Percentiles rank a stretch among this genome's conserved stretches.
Conservation (phyloP, 139 green algal species). For the Coelastrella sp. region DNA sequence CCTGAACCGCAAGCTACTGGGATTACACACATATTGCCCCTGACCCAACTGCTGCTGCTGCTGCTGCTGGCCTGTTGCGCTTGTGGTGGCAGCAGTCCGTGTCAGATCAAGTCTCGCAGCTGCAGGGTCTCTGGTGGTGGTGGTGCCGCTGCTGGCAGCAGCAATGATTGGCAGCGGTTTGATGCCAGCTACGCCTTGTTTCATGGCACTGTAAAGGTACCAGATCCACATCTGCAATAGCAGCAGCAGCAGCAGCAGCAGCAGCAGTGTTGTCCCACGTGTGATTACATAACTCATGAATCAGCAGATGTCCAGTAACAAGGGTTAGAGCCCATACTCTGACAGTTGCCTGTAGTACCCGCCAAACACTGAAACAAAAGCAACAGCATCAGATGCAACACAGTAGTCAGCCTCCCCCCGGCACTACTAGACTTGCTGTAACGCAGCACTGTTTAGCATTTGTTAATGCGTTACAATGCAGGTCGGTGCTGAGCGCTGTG, state of each 20-base stretch:
- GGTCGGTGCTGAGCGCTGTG: too few species aligned
- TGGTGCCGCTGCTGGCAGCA: not conserved
- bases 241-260: not conserved
- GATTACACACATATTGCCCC: not conserved
- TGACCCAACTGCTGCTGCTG: not conserved
- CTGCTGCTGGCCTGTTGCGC: not conserved
- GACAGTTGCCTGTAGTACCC: too few species aligned
- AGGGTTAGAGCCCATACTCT: too few species aligned
- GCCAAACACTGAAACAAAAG: too few species aligned
- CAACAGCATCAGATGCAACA: too few species aligned
- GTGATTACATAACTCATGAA: too few species aligned
- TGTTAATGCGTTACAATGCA: too few species aligned
- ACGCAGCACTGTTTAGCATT: too few species aligned
- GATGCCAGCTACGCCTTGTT: not conserved
- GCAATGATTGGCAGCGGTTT: not conserved
- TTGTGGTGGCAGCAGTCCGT: not conserved
- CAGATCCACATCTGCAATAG: slow-evolving; percentile 11
- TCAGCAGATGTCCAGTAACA: not conserved
- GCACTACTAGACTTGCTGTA: too few species aligned
- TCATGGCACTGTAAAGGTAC: slow-evolving; percentile 20
- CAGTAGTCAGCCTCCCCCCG: too few species aligned
- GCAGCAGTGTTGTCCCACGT: not conserved
- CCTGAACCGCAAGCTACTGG: not conserved
- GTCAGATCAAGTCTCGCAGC: not conserved
- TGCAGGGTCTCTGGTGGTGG: not conserved